Evolutionary conservation across 768 basidiomycete species (phyloP).

Genomic region (Pisolithus albus): DNA sequence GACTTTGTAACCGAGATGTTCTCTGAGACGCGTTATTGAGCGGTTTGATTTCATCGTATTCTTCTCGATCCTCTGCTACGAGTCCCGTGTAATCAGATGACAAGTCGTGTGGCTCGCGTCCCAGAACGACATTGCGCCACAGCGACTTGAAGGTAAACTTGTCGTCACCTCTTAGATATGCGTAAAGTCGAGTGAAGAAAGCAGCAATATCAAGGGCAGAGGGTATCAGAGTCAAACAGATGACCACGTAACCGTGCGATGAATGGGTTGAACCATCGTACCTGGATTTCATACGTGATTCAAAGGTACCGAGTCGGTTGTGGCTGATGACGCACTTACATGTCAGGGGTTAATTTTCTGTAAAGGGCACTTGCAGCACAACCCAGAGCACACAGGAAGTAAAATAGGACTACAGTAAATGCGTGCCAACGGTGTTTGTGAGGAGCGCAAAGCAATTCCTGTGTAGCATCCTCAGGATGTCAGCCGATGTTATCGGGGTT

Average conservation of each 20-base stretch:
- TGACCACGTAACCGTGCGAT: constrained; percentile 51
- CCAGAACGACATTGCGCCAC: constrained; percentile 53
- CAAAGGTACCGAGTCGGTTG: not conserved
- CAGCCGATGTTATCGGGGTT: not conserved
- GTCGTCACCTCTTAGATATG: constrained; percentile 40
- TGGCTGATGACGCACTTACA: constrained; percentile 43
- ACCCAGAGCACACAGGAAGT: constrained; percentile 53
- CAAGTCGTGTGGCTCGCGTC: constrained; percentile 28
- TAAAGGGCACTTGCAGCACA: constrained; percentile 66
- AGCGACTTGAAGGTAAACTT: constrained; percentile 43
- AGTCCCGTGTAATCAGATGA: constrained; percentile 53
- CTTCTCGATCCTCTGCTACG: constrained; percentile 47
- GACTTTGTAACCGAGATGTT: constrained; percentile 12
- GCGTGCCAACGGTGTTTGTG: constrained; percentile 63
- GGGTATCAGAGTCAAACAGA: constrained; percentile 40
- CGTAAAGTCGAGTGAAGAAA: constrained; percentile 42
- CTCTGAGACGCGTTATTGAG: constrained; percentile 4
- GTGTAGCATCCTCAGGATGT: not conserved
- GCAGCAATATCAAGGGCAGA: constrained; percentile 50
- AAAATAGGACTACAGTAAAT: constrained; percentile 56
- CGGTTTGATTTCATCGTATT: constrained; percentile 43
- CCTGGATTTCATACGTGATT: constrained; percentile 35
- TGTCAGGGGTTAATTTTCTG: constrained; percentile 71
- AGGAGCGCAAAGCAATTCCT: constrained; percentile 80
- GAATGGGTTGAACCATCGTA: constrained; percentile 63